phyloP scores from a whole-genome alignment of 225 moss, liverwort and hornwort species.

The Bryum argenteum region DNA sequence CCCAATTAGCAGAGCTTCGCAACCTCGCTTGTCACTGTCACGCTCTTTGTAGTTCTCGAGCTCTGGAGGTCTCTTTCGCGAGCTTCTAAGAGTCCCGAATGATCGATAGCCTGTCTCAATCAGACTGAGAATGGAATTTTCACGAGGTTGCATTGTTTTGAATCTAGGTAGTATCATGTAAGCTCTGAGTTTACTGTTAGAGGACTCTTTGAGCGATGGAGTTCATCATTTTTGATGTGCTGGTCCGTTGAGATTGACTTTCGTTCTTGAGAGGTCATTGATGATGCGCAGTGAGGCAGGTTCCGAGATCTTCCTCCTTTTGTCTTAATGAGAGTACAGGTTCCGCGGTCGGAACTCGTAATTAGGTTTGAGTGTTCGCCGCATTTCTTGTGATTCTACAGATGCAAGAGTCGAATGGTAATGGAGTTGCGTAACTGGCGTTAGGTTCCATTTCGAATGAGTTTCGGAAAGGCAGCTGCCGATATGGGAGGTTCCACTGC shows the following conservation, averaged over 20 bases:
- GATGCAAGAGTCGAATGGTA: neutral
- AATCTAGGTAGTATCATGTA: neutral
- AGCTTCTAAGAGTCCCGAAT: neutral
- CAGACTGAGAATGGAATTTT: neutral
- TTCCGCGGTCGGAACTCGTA: neutral
- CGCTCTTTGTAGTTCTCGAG: no score
- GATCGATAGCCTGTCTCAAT: neutral
- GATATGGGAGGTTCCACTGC: conserved; percentile 30
- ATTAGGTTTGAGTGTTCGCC: neutral
- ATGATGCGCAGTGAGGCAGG: neutral
- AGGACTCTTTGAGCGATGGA: neutral
- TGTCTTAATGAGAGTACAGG: neutral
- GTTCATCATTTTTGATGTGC: neutral
- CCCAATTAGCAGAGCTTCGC: neutral
- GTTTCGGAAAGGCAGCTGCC: conserved; percentile 22
- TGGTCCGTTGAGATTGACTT: neutral
- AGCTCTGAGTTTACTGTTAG: neutral
- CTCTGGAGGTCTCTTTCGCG: neutral
- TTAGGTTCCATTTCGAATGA: conserved; percentile 31
- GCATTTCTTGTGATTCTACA: neutral
- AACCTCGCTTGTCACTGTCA: neutral
- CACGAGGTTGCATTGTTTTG: neutral
- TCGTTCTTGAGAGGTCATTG: no score
- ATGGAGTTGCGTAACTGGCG: conserved; percentile 45
- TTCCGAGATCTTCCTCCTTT: neutral